phyloP scores from a whole-genome alignment of 192 early-diverging fungal species.

The Jimgerdemannia flammicorona region DNA sequence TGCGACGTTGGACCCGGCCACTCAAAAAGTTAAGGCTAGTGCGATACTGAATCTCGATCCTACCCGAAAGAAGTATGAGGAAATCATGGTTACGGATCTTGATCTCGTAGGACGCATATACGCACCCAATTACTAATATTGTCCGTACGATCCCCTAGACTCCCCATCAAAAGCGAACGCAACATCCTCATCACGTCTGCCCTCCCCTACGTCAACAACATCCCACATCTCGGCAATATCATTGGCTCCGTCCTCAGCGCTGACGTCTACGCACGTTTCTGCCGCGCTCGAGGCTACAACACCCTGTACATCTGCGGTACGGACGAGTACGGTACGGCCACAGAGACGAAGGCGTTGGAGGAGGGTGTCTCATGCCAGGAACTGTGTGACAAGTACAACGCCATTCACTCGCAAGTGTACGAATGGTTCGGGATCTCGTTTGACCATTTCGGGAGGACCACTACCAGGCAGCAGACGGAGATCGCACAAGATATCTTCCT shows the following conservation, averaged over 20 bases:
- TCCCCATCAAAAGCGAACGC: constrained; percentile 62
- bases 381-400: constrained; percentile 96
- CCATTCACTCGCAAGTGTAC: constrained; percentile 82
- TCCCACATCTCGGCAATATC: constrained; percentile 99
- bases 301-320: constrained; percentile 94
- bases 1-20: constrained; percentile 9
- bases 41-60: constrained; percentile 3
- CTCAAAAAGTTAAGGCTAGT: constrained; percentile 18
- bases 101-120: background rate
- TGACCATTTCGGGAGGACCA: constrained; percentile 94
- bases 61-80: background rate
- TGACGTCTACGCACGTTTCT: constrained; percentile 94
- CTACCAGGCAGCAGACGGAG: constrained; percentile 85
- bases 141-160: constrained; percentile 9
- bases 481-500: constrained; percentile 90
- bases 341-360: constrained; percentile 96
- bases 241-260: constrained; percentile 97
- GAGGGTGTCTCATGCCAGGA: constrained; percentile 87
- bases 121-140: background rate
- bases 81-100: background rate
- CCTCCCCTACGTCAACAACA: constrained; percentile 98
- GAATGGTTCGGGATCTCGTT: constrained; percentile 95
- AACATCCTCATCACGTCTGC: constrained; percentile 97
- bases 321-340: constrained; percentile 99
- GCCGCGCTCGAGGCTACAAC: constrained; percentile 85